Base-by-base conservation (phyloP, 495 filamentous ascomycete species). In the Aspergillus coremiiformis region DNA sequence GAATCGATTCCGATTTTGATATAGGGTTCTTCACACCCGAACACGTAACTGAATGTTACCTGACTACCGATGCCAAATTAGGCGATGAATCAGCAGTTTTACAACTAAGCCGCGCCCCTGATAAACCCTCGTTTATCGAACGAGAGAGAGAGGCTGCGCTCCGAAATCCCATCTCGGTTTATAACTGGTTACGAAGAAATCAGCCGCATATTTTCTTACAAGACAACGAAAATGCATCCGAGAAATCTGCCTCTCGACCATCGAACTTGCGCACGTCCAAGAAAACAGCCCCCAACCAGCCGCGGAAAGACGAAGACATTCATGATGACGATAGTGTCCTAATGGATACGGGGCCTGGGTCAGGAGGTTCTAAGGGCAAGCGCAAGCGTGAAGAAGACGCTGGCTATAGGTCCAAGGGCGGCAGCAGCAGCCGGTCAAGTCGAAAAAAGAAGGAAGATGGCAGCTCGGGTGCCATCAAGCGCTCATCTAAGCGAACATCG, bases 141-240 rank as follows among this genome's bases (percentile, higher is more conserved):
- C 71, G 77, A 5, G 78, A 78, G 52, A 64, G 70, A 14, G 86
- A 90, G 47, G 76, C 82, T 33, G 74, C 79, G 15, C 68, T 89
- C 4, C 80, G 81, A 24, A 96, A 95, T 59, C 89, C 87, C 0
- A 83, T 87, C 32, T 89, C 85, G 22, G 88, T 94, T 1, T 89
- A 90, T 71, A 93, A 92, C 66, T 96, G 91, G 91, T 72, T 96
- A 20, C 80, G 87, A 29, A 81, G 83, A 51, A 81, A 94, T 61
- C 86, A 89, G 50, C 90, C 90, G 0, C 81, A 90, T 51, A 84
- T 85, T 19, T 93, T 91, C 69, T 70, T 94, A 0, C 86, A 92
- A 63, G 88, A 91, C 58, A 84, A 84, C 47, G 89, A 92, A 63
- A 68, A 69, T 27, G 71, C 67, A 20, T 80, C 81, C 8, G 84